Base-by-base conservation (phyloP, 2,329 filamentous ascomycete species). In the Fusarium piperis region DNA sequence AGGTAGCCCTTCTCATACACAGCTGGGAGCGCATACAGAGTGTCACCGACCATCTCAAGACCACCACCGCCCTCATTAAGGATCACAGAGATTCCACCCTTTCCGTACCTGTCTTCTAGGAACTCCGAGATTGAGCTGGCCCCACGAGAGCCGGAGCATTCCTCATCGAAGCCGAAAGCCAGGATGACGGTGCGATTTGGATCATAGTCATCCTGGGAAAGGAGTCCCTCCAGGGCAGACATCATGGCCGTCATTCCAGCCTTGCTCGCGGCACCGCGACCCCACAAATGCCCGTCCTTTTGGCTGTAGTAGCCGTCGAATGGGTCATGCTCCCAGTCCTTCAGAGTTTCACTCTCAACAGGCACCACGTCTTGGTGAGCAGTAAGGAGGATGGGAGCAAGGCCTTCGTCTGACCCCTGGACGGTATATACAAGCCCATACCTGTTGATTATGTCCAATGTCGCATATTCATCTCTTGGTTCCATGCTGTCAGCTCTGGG, bases 131-230 rank as follows among this genome's bases (percentile, higher is more conserved):
- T 85, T 4, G 81, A 77, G 0, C 83, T 85, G 1, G 89, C 89
- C 5, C 89, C 89, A 32, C 86, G 83, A 18, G 78, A 79, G 9
- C 89, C 88, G 26, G 85, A 86, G 52, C 85, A 87, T 76, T 92
- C 89, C 71, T 91, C 89, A 65, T 92, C 90, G 65, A 90, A 92
- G 1, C 90, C 90, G 68, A 91, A 89, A 2, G 87, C 87, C 2
- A 91, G 75, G 3, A 91, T 77, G 10, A 91, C 81, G 0, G 88
- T 89, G 56, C 90, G 83, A 36, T 81, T 83, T 0, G 89, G 89
- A 2, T 79, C 70, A 79, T 85, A 91, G 3, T 78, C 70, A 1
- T 80, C 78, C 39, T 87, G 83, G 0, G 81, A 78, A 7, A 91
- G 75, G 0, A 90, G 80, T 2, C 83, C 79, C 72, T 91, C 89